Percentiles rank a stretch among this genome's conserved stretches.
Evolutionary conservation across 805 yeast species (phyloP).

Genomic region (Pichia phayaonensis): DNA sequence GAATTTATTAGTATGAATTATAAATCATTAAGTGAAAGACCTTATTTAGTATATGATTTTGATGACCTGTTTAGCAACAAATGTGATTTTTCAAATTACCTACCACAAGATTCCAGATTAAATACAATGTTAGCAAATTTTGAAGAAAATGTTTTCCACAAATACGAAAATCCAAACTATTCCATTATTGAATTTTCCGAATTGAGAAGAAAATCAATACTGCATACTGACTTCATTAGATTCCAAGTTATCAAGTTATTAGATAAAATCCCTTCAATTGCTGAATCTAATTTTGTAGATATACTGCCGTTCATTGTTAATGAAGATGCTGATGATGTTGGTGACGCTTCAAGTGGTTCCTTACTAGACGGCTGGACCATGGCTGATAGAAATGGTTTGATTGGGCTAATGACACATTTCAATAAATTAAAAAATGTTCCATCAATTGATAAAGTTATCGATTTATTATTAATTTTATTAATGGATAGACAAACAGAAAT

Average conservation of each 20-base stretch:
- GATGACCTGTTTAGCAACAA: slow-evolving; percentile 3
- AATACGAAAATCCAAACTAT: slow-evolving; percentile 28
- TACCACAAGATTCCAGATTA: slow-evolving; percentile 39
- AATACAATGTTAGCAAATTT: slow-evolving; percentile 30
- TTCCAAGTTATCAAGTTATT: slow-evolving; percentile 52
- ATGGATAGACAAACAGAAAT: slow-evolving; percentile 53
- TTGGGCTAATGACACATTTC: slow-evolving; percentile 59
- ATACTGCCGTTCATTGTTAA: slow-evolving; percentile 53
- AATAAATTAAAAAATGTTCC: slow-evolving; percentile 50
- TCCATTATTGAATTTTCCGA: slow-evolving; percentile 35
- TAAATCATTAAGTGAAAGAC: slow-evolving; percentile 9
- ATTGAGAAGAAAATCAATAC: slow-evolving; percentile 29
- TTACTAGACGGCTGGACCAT: slow-evolving; percentile 21
- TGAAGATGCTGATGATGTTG: slow-evolving; percentile 29
- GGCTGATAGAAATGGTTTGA: slow-evolving; percentile 47
- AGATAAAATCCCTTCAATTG: slow-evolving; percentile 51
- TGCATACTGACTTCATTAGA: slow-evolving; percentile 41
- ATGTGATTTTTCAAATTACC: slow-evolving; percentile 28
- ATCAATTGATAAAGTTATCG: slow-evolving; percentile 45
- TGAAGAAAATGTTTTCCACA: slow-evolving; percentile 22
- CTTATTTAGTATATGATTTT: slow-evolving; percentile 16
- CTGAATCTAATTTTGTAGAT: slow-evolving; percentile 52
- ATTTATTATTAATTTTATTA: slow-evolving; percentile 46
- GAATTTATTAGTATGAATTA: slow-evolving; percentile 27
- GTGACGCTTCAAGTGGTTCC: slow-evolving; percentile 20